Evolutionary conservation across 495 filamentous ascomycete genomes (phyloP), one percentile per base, ranked within the genome.

Genomic region (Lophiostoma macrostomum): DNA sequence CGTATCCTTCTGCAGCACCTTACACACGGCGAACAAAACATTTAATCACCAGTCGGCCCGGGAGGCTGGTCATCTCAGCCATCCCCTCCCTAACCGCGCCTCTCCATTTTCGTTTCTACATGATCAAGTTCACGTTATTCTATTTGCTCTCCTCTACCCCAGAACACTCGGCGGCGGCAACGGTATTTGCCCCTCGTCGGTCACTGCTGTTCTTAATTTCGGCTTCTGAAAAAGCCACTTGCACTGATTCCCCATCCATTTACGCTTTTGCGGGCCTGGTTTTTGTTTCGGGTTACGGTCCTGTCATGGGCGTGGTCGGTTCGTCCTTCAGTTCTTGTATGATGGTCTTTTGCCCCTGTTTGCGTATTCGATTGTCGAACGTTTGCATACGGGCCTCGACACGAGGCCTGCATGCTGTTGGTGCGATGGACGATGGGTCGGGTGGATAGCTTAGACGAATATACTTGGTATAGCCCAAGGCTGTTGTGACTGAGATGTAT

Each of bases 271-370:
- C 25, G 37, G 25, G 14, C 18, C 12, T 25, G 44, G 4, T 32
- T 20, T n/a, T n/a, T n/a, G n/a, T n/a, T n/a, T n/a, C n/a, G n/a
- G n/a, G n/a, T n/a, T n/a, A n/a, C n/a, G n/a, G n/a, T n/a, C n/a
- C n/a, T n/a, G n/a, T n/a, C n/a, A n/a, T n/a, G n/a, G n/a, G n/a
- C n/a, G n/a, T n/a, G n/a, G n/a, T n/a, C n/a, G n/a, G n/a, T n/a
- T n/a, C n/a, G n/a, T n/a, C n/a, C n/a, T 53, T 53, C 49, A 16
- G n/a, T 53, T 44, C 49, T 53, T 53, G 49, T 53, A 53, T 36
- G 29, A 53, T 53, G 49, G 41, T 32, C 19, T 51, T 32, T 36
- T 49, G 30, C 22, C 23, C 27, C 20, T 5, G 43, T 40, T 39
- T 50, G 14, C 22, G 39, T 50, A 12, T 31, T 31, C 16, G 41